Conservation (phyloP, 2,329 filamentous ascomycete species). For the Davidsoniella virescens region DNA sequence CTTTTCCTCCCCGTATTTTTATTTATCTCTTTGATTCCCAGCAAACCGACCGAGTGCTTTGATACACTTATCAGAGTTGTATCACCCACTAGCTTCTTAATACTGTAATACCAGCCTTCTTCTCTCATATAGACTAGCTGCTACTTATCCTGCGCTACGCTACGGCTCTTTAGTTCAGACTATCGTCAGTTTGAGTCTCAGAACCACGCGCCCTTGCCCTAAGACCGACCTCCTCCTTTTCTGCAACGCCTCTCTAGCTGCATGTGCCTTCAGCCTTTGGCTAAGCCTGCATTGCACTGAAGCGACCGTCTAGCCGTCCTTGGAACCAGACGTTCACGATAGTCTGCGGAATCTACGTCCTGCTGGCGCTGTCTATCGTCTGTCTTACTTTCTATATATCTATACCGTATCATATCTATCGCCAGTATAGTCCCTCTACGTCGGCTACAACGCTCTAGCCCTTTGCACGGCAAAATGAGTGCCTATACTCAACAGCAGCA, state of each 20-base stretch:
- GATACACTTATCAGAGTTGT: too few relatives aligned
- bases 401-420: not conserved
- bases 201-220: too few relatives aligned
- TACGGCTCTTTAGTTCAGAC: too few relatives aligned
- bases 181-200: too few relatives aligned
- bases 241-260: not conserved
- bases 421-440: not conserved
- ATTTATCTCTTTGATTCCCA: too few relatives aligned
- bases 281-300: not conserved
- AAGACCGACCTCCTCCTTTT: constrained; percentile 7
- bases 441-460: not conserved
- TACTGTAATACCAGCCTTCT: too few relatives aligned
- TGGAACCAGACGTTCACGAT: not conserved
- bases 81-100: too few relatives aligned
- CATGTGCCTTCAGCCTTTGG: not conserved
- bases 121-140: too few relatives aligned
- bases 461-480: not conserved
- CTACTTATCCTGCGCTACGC: too few relatives aligned
- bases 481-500: not conserved
- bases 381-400: not conserved
- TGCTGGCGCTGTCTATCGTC: not conserved
- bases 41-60: too few relatives aligned
- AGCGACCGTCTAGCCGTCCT: constrained; percentile 1
- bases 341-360: too few relatives aligned
- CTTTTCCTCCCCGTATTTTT: too few relatives aligned